phyloP scores from a whole-genome alignment of 2,329 filamentous ascomycete species.

The Teratosphaeria destructans region DNA sequence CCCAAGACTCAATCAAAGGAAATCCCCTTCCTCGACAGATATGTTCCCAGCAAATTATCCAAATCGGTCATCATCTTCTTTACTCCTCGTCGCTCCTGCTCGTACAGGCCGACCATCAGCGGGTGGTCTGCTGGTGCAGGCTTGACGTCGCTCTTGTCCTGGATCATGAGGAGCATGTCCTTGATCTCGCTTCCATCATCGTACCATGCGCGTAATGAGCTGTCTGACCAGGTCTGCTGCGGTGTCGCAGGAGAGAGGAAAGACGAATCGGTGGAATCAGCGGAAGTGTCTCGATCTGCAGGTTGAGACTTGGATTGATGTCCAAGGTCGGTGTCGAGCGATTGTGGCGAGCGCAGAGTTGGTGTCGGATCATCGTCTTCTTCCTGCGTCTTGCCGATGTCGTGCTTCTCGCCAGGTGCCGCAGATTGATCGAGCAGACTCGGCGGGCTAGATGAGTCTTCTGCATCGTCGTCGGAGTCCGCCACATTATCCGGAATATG shows the following conservation, averaged over 20 bases:
- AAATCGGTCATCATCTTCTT: constrained; percentile 83
- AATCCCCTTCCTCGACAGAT: constrained; percentile 18
- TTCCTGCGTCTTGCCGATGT: not conserved
- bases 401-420: constrained; percentile 9
- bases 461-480: constrained; percentile 11
- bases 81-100: constrained; percentile 75
- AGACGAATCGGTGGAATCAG: constrained; percentile 10
- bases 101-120: constrained; percentile 68
- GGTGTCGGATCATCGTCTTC: constrained; percentile 23
- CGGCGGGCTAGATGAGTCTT: constrained; percentile 17
- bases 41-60: constrained; percentile 41
- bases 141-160: constrained; percentile 76
- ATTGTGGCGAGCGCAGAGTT: constrained; percentile 18
- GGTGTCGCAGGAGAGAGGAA: constrained; percentile 18
- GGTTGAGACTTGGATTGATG: not conserved
- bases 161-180: constrained; percentile 82
- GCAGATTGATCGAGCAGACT: constrained; percentile 16
- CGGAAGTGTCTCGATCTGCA: not conserved
- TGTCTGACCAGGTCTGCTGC: constrained; percentile 62
- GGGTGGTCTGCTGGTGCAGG: constrained; percentile 79
- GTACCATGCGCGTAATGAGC: constrained; percentile 75
- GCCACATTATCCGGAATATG: constrained; percentile 23
- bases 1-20: not conserved
- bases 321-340: constrained; percentile 1
- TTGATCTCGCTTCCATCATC: constrained; percentile 67